Percentiles rank a stretch among this genome's conserved stretches.
phyloP scores from a whole-genome alignment of 2,329 filamentous ascomycete species.

The Geosmithia flava region DNA sequence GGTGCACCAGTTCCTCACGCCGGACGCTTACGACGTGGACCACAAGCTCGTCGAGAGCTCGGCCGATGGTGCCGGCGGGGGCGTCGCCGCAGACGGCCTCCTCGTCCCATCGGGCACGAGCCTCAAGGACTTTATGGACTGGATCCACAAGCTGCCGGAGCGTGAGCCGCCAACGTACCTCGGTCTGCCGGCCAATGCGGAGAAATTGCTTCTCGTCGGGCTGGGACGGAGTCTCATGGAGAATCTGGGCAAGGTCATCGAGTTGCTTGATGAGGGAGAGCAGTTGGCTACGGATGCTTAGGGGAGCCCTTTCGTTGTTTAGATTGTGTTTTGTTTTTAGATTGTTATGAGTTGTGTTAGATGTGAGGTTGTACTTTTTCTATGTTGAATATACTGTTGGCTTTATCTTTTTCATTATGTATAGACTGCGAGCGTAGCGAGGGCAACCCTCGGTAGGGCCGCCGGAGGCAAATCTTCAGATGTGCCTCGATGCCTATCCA shows the following conservation, averaged over 20 bases:
- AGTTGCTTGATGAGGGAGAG: conserved; percentile 87
- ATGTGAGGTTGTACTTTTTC: no score
- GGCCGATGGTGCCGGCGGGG: conserved; percentile 53
- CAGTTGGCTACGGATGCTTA: conserved; percentile 62
- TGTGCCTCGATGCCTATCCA: no score
- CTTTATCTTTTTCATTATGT: neutral
- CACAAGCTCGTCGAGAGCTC: conserved; percentile 72
- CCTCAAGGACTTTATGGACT: conserved; percentile 75
- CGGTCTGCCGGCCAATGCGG: conserved; percentile 85
- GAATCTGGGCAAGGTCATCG: conserved; percentile 74
- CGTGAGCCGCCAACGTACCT: conserved; percentile 93
- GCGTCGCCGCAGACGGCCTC: conserved; percentile 50
- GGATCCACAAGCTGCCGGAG: conserved; percentile 88
- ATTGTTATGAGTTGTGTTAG: no score
- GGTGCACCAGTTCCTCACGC: conserved; percentile 69
- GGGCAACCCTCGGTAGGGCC: no score
- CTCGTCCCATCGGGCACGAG: conserved; percentile 69
- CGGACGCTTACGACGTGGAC: conserved; percentile 81
- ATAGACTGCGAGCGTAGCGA: no score
- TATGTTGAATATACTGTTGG: neutral
- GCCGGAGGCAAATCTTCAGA: no score
- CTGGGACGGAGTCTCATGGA: conserved; percentile 75
- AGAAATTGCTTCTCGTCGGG: conserved; percentile 85
- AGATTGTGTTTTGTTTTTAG: neutral
- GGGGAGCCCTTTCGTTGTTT: neutral